Conservation (phyloP, 768 basidiomycete species). For the Lactarius sanguifluus region DNA sequence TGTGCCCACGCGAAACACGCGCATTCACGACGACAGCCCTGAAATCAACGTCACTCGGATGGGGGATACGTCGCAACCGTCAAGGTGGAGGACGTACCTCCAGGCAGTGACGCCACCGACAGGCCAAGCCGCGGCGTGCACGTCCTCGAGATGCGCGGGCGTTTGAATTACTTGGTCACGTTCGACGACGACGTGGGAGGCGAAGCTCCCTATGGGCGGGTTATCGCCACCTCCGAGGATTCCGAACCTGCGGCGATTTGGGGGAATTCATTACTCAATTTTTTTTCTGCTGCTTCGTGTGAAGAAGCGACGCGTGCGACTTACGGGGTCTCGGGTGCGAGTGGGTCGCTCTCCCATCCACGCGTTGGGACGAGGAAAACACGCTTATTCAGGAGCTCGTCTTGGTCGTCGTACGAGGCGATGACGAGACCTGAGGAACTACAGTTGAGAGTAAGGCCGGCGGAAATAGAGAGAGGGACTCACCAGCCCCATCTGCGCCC, state of each 20-base stretch:
- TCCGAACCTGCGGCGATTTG: constrained; percentile 46
- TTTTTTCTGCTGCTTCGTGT: not conserved
- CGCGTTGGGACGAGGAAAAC: constrained; percentile 76
- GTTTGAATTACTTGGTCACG: constrained; percentile 64
- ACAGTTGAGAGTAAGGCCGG: not conserved
- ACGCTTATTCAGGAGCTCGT: constrained; percentile 57
- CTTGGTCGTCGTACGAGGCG: constrained; percentile 51
- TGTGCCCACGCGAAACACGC: constrained; percentile 58
- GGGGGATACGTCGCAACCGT: constrained; percentile 22
- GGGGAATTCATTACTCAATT: constrained; percentile 2
- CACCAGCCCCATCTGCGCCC: constrained; percentile 76
- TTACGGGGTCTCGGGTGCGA: constrained; percentile 65
- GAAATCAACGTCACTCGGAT: not conserved
- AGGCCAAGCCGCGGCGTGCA: constrained; percentile 76
- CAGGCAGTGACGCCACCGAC: constrained; percentile 78
- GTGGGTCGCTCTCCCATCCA: constrained; percentile 69
- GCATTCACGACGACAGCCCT: constrained; percentile 72
- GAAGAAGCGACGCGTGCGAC: constrained; percentile 17
- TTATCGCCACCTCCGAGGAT: constrained; percentile 60
- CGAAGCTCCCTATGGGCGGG: constrained; percentile 66
- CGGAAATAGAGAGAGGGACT: not conserved
- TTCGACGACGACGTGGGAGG: constrained; percentile 73
- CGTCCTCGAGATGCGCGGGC: constrained; percentile 65
- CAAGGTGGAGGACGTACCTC: constrained; percentile 50
- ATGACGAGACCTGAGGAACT: constrained; percentile 55